These are phyloP conservation scores for Penicillium sp. DNA, from an alignment of 2,329 filamentous ascomycete species.

Conservation along the genomic window DNA sequence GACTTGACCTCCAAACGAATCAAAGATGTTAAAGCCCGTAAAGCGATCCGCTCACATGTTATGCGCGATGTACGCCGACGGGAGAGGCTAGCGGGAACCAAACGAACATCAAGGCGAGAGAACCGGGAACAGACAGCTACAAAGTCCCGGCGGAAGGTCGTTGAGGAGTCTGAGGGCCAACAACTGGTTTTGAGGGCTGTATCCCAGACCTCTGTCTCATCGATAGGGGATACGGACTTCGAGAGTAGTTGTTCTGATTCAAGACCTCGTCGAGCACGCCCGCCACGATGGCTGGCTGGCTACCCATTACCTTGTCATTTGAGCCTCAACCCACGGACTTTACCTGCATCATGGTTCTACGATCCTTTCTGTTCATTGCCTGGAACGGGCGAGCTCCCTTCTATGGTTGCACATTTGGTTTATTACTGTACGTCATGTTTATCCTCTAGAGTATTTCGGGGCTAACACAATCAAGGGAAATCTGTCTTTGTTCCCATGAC, in stretches of 20 bases:
- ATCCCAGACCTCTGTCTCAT: conserved; percentile 15
- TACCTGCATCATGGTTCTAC: conserved; percentile 29
- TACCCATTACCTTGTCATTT: conserved; percentile 16
- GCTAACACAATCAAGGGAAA: conserved; percentile 29
- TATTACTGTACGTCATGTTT: conserved; percentile 33
- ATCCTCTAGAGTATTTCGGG: neutral
- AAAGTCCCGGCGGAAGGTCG: conserved; percentile 7
- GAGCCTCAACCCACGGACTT: conserved; percentile 13
- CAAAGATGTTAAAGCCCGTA: conserved; percentile 39
- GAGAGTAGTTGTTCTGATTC: conserved; percentile 1
- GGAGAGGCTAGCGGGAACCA: conserved; percentile 41
- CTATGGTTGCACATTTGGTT: conserved; percentile 29
- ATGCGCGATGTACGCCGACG: conserved; percentile 45
- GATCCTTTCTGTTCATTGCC: conserved; percentile 39
- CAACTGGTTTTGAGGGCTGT: conserved; percentile 13
- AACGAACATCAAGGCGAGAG: conserved; percentile 35
- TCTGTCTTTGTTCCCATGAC: conserved; percentile 41
- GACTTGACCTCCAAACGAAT: conserved; percentile 41
- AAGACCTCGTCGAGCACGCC: conserved; percentile 13
- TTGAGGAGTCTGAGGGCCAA: conserved; percentile 12
- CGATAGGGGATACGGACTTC: neutral
- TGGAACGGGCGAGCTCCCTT: conserved; percentile 25
- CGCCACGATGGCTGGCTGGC: conserved; percentile 18
- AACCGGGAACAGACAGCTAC: conserved; percentile 11
- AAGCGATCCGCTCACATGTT: conserved; percentile 45